Base-by-base conservation (phyloP, 768 basidiomycete species). In the Leccinum subgranulosum region DNA sequence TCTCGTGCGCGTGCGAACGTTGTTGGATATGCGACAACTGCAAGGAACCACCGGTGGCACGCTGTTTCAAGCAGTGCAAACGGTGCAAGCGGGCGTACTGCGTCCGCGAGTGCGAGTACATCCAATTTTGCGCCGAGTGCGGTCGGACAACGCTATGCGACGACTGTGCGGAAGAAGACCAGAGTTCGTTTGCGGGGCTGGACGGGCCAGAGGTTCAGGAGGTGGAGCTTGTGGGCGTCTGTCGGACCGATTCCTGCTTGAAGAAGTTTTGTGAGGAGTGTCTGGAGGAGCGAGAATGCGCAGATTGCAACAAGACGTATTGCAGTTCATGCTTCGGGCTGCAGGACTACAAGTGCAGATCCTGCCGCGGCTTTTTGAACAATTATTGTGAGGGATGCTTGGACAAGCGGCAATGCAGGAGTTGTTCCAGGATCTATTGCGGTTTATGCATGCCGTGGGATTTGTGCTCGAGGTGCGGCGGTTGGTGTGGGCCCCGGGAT, bases 1-100 rank as follows among this genome's bases (percentile, higher is more conserved):
- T 69, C 46, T 55, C 60, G 60, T 68, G 67, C 43, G 47, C 46
- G 1, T 68, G 65, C 60, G 51, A 59, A 39, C 54, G 49, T 25
- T 54, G 52, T 49, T 63, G 68, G 67, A 34, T 60, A 6, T 68
- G 67, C 51, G 66, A 69, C 31, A 60, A 67, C 51, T 69, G 68
- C 59, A 54, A 47, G 50, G 17, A 49, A 4, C 54, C 57, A 28
- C 19, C 58, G 6, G 47, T 23, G 34, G 48, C 45, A 2, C 50
- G 51, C 28, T 49, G 64, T 49, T 55, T 64, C 54, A 58, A 58
- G 25, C 19, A 23, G 1, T 71, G 68, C 6, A 55, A 58, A 17
- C 65, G 31, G 25, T 69, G 70, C 58, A 50, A 2, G 33, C 52
- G 43, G 50, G 48, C 43, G 47, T 67, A 52, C 39, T 69, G 67